Evolutionary conservation across 805 yeast genomes (phyloP).

Genomic region (Cyberlindnera galapagoensis): DNA sequence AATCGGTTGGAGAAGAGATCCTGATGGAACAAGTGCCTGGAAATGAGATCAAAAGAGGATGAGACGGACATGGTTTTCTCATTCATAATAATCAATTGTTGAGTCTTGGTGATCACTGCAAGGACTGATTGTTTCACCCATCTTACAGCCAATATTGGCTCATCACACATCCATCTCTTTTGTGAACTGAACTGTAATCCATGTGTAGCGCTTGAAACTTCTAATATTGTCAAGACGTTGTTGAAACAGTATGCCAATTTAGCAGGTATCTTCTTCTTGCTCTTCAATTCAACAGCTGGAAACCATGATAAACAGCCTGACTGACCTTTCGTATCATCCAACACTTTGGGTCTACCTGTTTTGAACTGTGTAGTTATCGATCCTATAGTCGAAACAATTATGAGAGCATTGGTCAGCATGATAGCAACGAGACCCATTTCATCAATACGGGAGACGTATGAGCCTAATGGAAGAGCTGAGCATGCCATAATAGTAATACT

Average conservation of each 20-base stretch:
- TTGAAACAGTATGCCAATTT: conserved; percentile 65
- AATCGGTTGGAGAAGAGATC: conserved; percentile 24
- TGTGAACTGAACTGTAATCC: conserved; percentile 32
- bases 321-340: conserved; percentile 24
- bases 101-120: conserved; percentile 38
- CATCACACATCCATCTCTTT: conserved; percentile 39
- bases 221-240: conserved; percentile 50
- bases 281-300: conserved; percentile 37
- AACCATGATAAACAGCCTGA: conserved; percentile 57
- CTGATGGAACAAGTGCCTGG: conserved; percentile 29
- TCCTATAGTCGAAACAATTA: conserved; percentile 50
- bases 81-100: conserved; percentile 37
- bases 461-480: conserved; percentile 54
- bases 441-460: conserved; percentile 48
- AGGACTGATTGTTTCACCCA: conserved; percentile 46
- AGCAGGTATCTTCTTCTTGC: conserved; percentile 29
- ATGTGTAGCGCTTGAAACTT: conserved; percentile 33
- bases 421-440: conserved; percentile 53
- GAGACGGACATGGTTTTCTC: conserved; percentile 30
- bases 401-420: conserved; percentile 43
- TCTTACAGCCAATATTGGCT: conserved; percentile 44
- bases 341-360: conserved; percentile 39
- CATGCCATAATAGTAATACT: conserved; percentile 33
- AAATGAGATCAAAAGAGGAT: conserved; percentile 15
- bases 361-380: conserved; percentile 46